Base-by-base conservation (phyloP, 208 protist genomes). In the Novymonas esmeraldas region DNA sequence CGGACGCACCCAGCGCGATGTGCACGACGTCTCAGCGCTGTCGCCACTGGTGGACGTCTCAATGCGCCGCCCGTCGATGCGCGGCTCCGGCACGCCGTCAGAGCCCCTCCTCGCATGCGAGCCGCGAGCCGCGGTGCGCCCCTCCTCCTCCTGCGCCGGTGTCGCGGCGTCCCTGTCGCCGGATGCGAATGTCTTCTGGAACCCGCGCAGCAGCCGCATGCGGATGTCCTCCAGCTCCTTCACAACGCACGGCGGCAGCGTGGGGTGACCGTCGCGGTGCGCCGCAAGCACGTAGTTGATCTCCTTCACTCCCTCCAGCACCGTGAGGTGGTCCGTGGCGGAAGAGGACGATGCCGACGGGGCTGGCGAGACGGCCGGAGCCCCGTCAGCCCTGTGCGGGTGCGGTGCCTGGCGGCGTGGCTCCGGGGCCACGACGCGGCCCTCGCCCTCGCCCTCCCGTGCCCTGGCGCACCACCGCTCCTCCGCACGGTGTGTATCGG, bases 211-310 rank as follows among this genome's bases (percentile, higher is more conserved):
- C 11, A 78, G 60, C n/a, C 58, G 29, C 9, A 11, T 22, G 20
- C 73, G 76, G 56, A 91, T 85, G 22, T 76, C 76, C 41, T 85
- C 51, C 49, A 91, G 59, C 50, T 87, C 81, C 34, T 76, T 69
- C 14, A 81, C 76, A 14, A 76, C 64, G 22, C 51, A 6, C 4
- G 65, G 56, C 20, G 75, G 75, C 42, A 80, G 41, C 22, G 51
- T 10, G 6, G 75, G 68, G 6, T 28, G 63, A 14, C 69, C 64
- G 0, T 36, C 50, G n/a, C 59, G 61, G 48, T 80, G 75, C 0
- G 68, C 64, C 3, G 63, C 65, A 39, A 87, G 55, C 29, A 87
- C 52, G 36, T 70, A 64, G 34, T 82, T 72, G 69, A 88, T 84
- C 31, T 82, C 69, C 22, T 51, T 49, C 14, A 84, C 42, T 14